Base-by-base conservation (phyloP, 2,329 filamentous ascomycete genomes). In the Pleurostoma richardsiae region DNA sequence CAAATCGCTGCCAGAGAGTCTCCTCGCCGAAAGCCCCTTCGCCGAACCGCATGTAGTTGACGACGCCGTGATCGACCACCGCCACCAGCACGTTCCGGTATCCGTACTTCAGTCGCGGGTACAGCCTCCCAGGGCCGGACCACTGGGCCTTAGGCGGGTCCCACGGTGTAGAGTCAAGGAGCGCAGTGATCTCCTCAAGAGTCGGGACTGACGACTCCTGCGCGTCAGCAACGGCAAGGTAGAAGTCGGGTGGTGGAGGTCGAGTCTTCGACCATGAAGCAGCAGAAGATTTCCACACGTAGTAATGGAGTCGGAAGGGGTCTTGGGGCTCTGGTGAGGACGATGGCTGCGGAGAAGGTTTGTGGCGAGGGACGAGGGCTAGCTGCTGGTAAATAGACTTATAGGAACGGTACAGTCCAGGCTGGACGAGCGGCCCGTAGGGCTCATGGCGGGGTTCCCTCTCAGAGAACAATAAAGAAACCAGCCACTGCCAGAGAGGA, bases 21-120 rank as follows among this genome's bases (percentile, higher is more conserved):
- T 95, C 90, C 52, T 82, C 78, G 0, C 76, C 85, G 66, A 96
- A 96, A 1, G 84, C 85, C 8, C 83, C 83, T 70, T 97, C 90
- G 2, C 80, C 82, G 49, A 96, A 76, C 28, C 88, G 74, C 58
- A 96, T 73, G 62, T 92, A 97, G 63, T 92, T 97, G 41, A 91
- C 86, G 27, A 97, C 77, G 0, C 94, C 94, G 52, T 90, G 80
- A 62, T 97, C 94, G 31, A 96, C 90, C 3, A 97, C 80, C 0
- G 91, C 94, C 28, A 99, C 64, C 31, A 96, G 73, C 30, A 94
- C 87, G 64, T 89, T 94, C 53, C 89, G 80, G 63, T 86, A 83
- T 2, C 90, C 94, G 58, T 95, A 83, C 66, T 90, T 92, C 52
- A 97, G 70, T 49, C 88, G 82, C 58, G 85, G 80, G 60, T 95